Percentiles rank a stretch among this genome's conserved stretches.
These are phyloP conservation scores for Fusarium pseudoanthophilum DNA, from an alignment of 2,329 filamentous ascomycete species.

Conservation along the genomic window DNA sequence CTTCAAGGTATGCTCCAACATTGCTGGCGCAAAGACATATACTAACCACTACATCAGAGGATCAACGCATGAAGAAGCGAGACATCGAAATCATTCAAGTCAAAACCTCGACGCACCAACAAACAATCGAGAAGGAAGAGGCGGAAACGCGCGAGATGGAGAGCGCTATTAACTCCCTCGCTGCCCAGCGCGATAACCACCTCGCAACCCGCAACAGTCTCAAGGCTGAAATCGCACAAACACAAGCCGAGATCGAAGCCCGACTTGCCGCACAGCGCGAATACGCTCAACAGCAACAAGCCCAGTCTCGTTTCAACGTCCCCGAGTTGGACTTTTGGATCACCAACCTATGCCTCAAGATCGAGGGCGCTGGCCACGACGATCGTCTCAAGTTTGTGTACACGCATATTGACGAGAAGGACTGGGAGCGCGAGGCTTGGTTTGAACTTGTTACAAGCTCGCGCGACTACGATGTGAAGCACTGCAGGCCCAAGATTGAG, in stretches of 20 bases:
- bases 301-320: constrained; percentile 87
- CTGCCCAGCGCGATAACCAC: constrained; percentile 69
- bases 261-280: constrained; percentile 77
- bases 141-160: constrained; percentile 83
- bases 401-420: constrained; percentile 84
- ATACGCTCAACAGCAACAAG: constrained; percentile 79
- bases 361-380: constrained; percentile 86
- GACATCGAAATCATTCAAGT: constrained; percentile 85
- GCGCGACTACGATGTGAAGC: constrained; percentile 85
- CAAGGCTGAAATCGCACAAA: constrained; percentile 70
- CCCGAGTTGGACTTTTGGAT: constrained; percentile 98
- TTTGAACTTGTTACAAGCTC: constrained; percentile 88
- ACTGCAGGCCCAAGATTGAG: constrained; percentile 85
- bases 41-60: constrained; percentile 68
- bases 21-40: not conserved
- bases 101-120: constrained; percentile 76
- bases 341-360: constrained; percentile 85
- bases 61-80: constrained; percentile 87
- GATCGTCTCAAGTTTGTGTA: constrained; percentile 93
- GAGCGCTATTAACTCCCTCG: constrained; percentile 67
- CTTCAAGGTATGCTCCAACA: constrained; percentile 75
- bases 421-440: constrained; percentile 90
- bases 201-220: constrained; percentile 66
- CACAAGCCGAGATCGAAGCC: constrained; percentile 76
- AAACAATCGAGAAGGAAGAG: constrained; percentile 79